Evolutionary conservation across 169 alveolate species (phyloP), one percentile per base, ranked within the genome.

Genomic region (Plasmodium chabaudi): DNA sequence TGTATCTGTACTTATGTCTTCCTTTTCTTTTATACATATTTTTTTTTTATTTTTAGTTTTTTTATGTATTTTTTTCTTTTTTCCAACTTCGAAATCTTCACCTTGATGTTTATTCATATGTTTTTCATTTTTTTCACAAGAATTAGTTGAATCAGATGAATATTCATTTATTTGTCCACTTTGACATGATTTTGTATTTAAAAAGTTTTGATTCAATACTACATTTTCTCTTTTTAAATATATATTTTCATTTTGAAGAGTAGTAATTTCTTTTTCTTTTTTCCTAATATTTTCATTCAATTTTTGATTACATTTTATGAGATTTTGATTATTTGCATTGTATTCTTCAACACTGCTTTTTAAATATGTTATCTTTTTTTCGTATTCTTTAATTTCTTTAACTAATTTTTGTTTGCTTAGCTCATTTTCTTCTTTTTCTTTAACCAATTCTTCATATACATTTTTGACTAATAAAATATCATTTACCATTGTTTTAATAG

Each of bases 401-500:
- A 10, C 17, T 4, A 77, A 57, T 39, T 77, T 77, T 13, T 77
- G 63, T 15, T 77, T 77, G 13, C 46, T 57, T 13, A 77, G 5
- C 47, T 77, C 88, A 46, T 77, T 63, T 25, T 63, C 34, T 63
- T 77, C 77, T 68, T 77, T 77, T 56, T 77, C 88, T 10, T 49
- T 47, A 17, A 69, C 75, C 65, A 77, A 69, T 19, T 77, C 88
- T 44, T 77, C 88, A 47, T 77, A 77, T 1, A 63, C 75, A 77
- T 77, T 77, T 77, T 77, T 77, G 51, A 77, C 57, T 42, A 77
- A n/a, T 15, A 77, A 42, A 1, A 77, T 77, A 34, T 77, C 88
- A 61, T 77, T 77, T 13, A 77, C 88, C 69, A 77, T 77, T 17
- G 63, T 77, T 64, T 49, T 77, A 25, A 77, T 77, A 1, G 27